Percentiles rank a stretch among this genome's conserved stretches.
These are phyloP conservation scores for Prunus mira DNA, from an alignment of 306 rosid genomes.

Conservation along the genomic window DNA sequence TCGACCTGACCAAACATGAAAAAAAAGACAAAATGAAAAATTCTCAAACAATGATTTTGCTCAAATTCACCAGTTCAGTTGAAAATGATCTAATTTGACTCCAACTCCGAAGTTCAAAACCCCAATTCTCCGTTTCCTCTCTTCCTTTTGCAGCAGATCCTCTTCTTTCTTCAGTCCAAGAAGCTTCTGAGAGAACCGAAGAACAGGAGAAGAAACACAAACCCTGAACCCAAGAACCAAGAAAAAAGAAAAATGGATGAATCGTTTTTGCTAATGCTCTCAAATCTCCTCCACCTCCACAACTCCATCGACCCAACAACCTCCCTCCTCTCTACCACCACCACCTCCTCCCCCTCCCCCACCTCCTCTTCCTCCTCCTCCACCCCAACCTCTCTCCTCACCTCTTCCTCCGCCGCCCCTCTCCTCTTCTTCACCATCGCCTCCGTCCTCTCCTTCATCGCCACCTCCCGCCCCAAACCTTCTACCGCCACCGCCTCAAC, in stretches of 20 bases:
- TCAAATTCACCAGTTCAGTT: too few relatives aligned
- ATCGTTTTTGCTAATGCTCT: slow-evolving; percentile 70
- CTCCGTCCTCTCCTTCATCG: slow-evolving; percentile 83
- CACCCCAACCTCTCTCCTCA: slow-evolving; percentile 58
- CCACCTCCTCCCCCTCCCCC: slow-evolving; percentile 37
- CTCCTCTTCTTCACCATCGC: slow-evolving; percentile 95
- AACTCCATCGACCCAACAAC: slow-evolving; percentile 84
- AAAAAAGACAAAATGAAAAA: too few relatives aligned
- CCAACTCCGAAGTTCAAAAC: background rate
- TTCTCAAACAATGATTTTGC: too few relatives aligned
- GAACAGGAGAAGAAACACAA: background rate
- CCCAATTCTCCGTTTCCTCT: too few relatives aligned
- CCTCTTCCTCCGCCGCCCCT: slow-evolving; percentile 85
- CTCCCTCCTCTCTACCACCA: slow-evolving; percentile 49
- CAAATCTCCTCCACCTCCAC: slow-evolving; percentile 88
- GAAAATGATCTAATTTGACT: background rate
- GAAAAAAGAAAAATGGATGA: slow-evolving; percentile 51
- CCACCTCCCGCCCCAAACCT: slow-evolving; percentile 50
- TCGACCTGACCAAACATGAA: too few relatives aligned
- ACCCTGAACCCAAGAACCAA: background rate
- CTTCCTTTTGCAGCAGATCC: too few relatives aligned
- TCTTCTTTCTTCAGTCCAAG: background rate
- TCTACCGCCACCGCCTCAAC: slow-evolving; percentile 21
- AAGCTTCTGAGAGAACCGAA: background rate
- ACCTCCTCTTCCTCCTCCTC: slow-evolving; percentile 23